Conservation (phyloP, 169 alveolate species). For the Eimeria praecox region DNA sequence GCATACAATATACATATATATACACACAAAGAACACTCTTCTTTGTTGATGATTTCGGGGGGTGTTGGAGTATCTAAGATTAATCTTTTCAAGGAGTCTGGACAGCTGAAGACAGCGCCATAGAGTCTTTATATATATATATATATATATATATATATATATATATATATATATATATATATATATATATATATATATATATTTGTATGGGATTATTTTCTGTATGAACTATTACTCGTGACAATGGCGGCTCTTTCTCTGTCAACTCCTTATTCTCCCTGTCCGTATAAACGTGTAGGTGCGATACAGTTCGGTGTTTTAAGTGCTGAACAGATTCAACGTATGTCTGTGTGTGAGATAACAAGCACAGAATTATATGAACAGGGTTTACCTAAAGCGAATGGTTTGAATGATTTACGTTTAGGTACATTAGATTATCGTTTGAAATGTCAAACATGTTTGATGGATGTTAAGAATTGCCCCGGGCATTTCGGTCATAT, state of each 20-base stretch:
- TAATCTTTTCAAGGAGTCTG: background rate
- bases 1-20: too few relatives aligned
- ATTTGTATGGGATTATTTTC: too few relatives aligned
- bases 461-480: slow-evolving; percentile 96
- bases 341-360: slow-evolving; percentile 93
- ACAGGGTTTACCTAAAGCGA: slow-evolving; percentile 93
- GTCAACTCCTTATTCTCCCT: slow-evolving; percentile 69
- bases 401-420: slow-evolving; percentile 95
- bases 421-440: slow-evolving; percentile 99
- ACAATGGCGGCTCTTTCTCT: slow-evolving; percentile 72
- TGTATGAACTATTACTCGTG: too few relatives aligned
- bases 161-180: too few relatives aligned
- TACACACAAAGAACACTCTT: too few relatives aligned
- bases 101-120: too few relatives aligned
- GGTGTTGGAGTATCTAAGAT: too few relatives aligned
- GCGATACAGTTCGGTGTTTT: slow-evolving; percentile 74
- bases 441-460: slow-evolving; percentile 96
- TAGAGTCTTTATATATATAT: too few relatives aligned
- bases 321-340: slow-evolving; percentile 55
- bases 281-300: slow-evolving; percentile 74
- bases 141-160: too few relatives aligned
- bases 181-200: too few relatives aligned
- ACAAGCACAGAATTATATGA: slow-evolving; percentile 93
- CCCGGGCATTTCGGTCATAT: slow-evolving; percentile 99
- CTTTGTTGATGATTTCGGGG: too few relatives aligned